Conservation (phyloP, 768 basidiomycete species). For the Kwoniella pini region DNA sequence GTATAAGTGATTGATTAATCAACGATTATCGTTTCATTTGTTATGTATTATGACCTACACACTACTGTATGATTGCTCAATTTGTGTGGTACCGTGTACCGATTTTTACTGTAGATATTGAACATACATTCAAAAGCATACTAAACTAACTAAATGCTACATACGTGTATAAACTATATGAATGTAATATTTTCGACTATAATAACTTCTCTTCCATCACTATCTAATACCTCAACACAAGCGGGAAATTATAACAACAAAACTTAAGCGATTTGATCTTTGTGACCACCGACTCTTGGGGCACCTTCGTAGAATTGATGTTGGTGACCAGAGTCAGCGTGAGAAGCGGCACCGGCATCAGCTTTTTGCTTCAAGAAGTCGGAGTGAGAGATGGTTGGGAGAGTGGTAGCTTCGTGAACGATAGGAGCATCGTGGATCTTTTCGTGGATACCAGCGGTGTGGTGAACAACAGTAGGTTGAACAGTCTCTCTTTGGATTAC, state of each 20-base stretch:
- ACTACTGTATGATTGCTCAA: too few relatives aligned
- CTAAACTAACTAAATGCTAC: conserved; percentile 13
- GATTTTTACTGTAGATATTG: background rate
- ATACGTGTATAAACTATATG: conserved; percentile 11
- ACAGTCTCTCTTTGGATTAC: conserved; percentile 56
- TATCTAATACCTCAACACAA: too few relatives aligned
- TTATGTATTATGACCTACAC: too few relatives aligned
- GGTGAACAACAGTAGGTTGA: conserved; percentile 55
- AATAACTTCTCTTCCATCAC: background rate
- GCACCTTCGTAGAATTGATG: conserved; percentile 53
- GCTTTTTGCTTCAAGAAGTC: conserved; percentile 51
- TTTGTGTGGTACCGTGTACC: too few relatives aligned
- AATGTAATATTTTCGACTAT: background rate
- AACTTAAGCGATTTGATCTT: conserved; percentile 12
- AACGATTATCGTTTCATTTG: too few relatives aligned
- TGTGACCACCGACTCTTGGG: conserved; percentile 34
- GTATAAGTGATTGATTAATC: conserved; percentile 18
- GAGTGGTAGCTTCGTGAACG: conserved; percentile 54
- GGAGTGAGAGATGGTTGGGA: conserved; percentile 50
- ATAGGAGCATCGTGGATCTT: conserved; percentile 56
- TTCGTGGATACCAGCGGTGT: conserved; percentile 54
- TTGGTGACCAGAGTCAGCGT: conserved; percentile 46
- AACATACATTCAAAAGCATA: conserved; percentile 1
- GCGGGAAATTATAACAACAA: too few relatives aligned
- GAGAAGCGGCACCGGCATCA: conserved; percentile 33